These are phyloP conservation scores for Cryptosporidium parvum DNA, from an alignment of 169 alveolate species.

Conservation along the genomic window DNA sequence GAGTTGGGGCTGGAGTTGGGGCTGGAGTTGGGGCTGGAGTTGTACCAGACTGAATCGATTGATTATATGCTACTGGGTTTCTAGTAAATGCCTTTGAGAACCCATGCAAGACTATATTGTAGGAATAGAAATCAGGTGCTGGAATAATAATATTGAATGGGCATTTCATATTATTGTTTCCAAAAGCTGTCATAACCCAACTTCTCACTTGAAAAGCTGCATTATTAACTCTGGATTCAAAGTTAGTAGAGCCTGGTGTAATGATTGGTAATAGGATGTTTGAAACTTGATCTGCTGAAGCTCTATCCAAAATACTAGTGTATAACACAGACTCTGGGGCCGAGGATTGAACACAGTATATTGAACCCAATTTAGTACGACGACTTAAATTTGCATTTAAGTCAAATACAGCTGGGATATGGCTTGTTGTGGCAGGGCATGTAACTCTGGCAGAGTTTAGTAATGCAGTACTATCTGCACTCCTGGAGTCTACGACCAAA, in stretches of 20 bases:
- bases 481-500: slow-evolving; percentile 44
- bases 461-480: neutral
- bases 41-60: neutral
- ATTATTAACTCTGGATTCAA: neutral
- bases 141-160: slow-evolving; percentile 48
- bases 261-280: slow-evolving; percentile 19
- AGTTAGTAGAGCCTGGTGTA: neutral
- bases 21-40: slow-evolving; percentile 4
- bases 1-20: slow-evolving; percentile 9
- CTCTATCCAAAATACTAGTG: slow-evolving; percentile 12
- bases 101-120: slow-evolving; percentile 12
- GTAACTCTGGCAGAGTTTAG: slow-evolving; percentile 19
- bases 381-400: too few relatives aligned
- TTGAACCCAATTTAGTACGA: neutral
- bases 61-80: neutral
- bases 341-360: slow-evolving; percentile 49
- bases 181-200: slow-evolving; percentile 31
- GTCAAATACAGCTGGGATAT: neutral
- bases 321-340: neutral
- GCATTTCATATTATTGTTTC: slow-evolving; percentile 22
- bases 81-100: slow-evolving; percentile 51
- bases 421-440: slow-evolving; percentile 15
- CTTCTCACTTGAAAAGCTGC: slow-evolving; percentile 37
- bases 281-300: neutral
- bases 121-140: neutral